Conservation (phyloP, 306 rosid species). For the Argentina anserina region DNA sequence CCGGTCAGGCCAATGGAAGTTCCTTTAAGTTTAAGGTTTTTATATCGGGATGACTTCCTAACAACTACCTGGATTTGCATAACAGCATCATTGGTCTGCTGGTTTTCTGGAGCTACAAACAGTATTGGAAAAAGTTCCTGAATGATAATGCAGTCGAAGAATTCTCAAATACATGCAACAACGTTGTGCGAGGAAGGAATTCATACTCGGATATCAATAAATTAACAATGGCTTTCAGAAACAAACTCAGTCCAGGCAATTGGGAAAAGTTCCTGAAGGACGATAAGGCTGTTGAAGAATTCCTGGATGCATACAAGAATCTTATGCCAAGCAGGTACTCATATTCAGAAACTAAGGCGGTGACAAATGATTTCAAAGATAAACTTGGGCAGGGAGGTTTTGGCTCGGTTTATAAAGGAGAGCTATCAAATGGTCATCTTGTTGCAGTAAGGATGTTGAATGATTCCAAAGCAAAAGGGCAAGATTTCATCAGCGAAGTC, state of each 20-base stretch:
- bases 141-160: neutral
- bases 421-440: neutral
- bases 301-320: slow-evolving; percentile 1
- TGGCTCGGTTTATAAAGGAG: slow-evolving; percentile 5
- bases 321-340: slow-evolving; percentile 3
- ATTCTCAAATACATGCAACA: neutral
- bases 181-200: neutral
- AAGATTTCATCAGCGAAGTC: slow-evolving; percentile 14
- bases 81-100: neutral
- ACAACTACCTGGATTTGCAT: neutral
- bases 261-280: neutral
- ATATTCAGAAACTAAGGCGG: neutral
- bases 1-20: too few species aligned
- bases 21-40: neutral
- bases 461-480: slow-evolving; percentile 10
- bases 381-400: slow-evolving; percentile 11
- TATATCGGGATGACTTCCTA: neutral
- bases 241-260: neutral
- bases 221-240: neutral
- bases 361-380: neutral
- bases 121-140: neutral
- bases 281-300: neutral
- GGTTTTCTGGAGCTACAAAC: neutral
- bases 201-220: neutral
- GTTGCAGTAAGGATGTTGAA: slow-evolving; percentile 10